A percentile compares a stretch with the other conserved stretches of the same genome.
phyloP scores from a whole-genome alignment of 2,329 filamentous ascomycete genomes.

The Chaetomiaceae sp. region DNA sequence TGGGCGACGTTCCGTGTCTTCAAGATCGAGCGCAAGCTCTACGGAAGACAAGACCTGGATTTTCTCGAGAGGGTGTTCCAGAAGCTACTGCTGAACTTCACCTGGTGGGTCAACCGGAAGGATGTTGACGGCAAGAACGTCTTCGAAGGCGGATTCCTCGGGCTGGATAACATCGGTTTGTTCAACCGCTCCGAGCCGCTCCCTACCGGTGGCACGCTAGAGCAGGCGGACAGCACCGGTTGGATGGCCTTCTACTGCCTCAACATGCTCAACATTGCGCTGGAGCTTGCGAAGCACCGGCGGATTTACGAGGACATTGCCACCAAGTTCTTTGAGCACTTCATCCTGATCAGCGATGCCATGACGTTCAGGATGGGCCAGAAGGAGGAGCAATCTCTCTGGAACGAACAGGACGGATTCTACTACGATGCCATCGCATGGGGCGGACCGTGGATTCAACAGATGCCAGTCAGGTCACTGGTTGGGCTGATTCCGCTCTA shows the following conservation, averaged over 20 bases:
- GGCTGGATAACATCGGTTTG: constrained; percentile 92
- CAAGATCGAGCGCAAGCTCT: constrained; percentile 98
- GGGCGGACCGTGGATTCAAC: constrained; percentile 88
- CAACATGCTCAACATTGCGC: constrained; percentile 92
- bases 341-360: constrained; percentile 94
- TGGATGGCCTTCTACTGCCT: constrained; percentile 99
- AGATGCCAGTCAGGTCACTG: constrained; percentile 84
- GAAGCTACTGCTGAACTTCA: constrained; percentile 92
- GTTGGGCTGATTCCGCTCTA: constrained; percentile 93
- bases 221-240: constrained; percentile 94
- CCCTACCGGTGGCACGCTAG: constrained; percentile 85
- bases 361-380: constrained; percentile 76
- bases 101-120: constrained; percentile 99
- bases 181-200: constrained; percentile 96
- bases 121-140: constrained; percentile 93
- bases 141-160: constrained; percentile 93
- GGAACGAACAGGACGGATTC: constrained; percentile 95
- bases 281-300: constrained; percentile 91
- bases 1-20: constrained; percentile 95
- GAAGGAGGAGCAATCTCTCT: constrained; percentile 74
- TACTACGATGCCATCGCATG: constrained; percentile 98
- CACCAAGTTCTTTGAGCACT: constrained; percentile 98
- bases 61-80: constrained; percentile 96
- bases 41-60: constrained; percentile 88
- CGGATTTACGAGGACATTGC: constrained; percentile 95